Evolutionary conservation across 2,329 filamentous ascomycete genomes (phyloP).

Genomic region (Graphium sp.): DNA sequence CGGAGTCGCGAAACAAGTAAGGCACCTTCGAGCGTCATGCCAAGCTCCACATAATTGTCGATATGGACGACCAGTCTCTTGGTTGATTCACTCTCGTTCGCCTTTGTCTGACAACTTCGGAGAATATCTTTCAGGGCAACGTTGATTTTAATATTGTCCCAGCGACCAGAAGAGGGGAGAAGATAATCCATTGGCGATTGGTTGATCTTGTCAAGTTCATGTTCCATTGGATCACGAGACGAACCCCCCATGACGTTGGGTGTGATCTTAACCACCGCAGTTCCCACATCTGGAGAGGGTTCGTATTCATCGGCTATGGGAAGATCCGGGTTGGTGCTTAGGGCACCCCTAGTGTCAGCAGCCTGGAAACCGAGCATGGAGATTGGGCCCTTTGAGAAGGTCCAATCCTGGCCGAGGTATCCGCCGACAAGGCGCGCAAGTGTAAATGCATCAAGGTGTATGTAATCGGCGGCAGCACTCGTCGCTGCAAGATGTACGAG

Average conservation of each 20-base stretch:
- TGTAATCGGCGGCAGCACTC: slow-evolving; percentile 45
- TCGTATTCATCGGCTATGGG: slow-evolving; percentile 13
- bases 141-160: slow-evolving; percentile 45
- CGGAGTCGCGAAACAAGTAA: slow-evolving; percentile 55
- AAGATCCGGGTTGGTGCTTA: slow-evolving; percentile 27
- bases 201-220: slow-evolving; percentile 25
- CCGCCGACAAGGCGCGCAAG: slow-evolving; percentile 52
- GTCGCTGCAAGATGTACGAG: too few relatives aligned
- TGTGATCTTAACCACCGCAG: slow-evolving; percentile 10
- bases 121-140: slow-evolving; percentile 40
- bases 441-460: slow-evolving; percentile 52
- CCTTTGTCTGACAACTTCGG: slow-evolving; percentile 22
- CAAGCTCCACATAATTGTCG: slow-evolving; percentile 67
- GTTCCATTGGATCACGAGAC: slow-evolving; percentile 17
- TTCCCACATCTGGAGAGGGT: slow-evolving; percentile 8
- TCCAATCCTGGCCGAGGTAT: slow-evolving; percentile 48
- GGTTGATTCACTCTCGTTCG: slow-evolving; percentile 12
- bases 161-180: slow-evolving; percentile 25
- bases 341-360: slow-evolving; percentile 34
- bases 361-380: slow-evolving; percentile 39
- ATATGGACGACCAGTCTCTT: slow-evolving; percentile 57
- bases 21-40: slow-evolving; percentile 49
- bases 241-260: slow-evolving; percentile 8
- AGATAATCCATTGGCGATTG: slow-evolving; percentile 14
- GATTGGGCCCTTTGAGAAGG: slow-evolving; percentile 26